phyloP scores from a whole-genome alignment of 2,329 filamentous ascomycete species.

The Colletotrichum gigasporum region DNA sequence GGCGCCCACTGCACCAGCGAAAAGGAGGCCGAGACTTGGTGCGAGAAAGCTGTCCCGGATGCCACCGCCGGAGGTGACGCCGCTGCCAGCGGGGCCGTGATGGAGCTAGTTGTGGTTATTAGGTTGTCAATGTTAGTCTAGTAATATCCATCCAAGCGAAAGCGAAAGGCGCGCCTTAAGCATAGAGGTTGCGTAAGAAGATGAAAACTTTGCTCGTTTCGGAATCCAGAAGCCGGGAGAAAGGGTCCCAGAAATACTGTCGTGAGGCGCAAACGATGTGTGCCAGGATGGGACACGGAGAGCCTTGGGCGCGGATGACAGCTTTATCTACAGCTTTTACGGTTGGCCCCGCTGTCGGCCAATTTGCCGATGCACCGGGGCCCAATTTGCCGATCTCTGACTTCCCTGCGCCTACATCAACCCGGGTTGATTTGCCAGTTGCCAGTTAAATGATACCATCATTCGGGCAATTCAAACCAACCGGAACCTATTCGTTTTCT shows the following conservation, averaged over 20 bases:
- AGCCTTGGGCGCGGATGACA: not conserved
- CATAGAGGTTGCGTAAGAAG: not conserved
- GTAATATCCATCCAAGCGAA: not conserved
- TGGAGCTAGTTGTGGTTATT: not conserved
- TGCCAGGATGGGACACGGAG: not conserved
- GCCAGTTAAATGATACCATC: no score
- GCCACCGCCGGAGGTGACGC: not conserved
- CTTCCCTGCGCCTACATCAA: not conserved
- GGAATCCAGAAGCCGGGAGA: no score
- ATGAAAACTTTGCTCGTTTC: no score
- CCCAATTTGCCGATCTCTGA: slow-evolving; percentile 1
- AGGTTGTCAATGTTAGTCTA: no score
- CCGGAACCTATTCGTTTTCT: no score
- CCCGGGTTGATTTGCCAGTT: not conserved
- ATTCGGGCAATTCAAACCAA: no score
- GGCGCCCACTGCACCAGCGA: no score
- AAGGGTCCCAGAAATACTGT: not conserved
- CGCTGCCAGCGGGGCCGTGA: not conserved
- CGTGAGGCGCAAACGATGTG: not conserved
- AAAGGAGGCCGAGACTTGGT: not conserved
- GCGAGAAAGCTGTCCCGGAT: not conserved
- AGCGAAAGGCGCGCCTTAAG: not conserved
- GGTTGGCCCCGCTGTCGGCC: not conserved
- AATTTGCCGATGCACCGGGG: slow-evolving; percentile 4
- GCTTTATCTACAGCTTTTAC: not conserved